Evolutionary conservation across 1,284 basidiomycete species (phyloP).

Genomic region (Malassezia japonica): DNA sequence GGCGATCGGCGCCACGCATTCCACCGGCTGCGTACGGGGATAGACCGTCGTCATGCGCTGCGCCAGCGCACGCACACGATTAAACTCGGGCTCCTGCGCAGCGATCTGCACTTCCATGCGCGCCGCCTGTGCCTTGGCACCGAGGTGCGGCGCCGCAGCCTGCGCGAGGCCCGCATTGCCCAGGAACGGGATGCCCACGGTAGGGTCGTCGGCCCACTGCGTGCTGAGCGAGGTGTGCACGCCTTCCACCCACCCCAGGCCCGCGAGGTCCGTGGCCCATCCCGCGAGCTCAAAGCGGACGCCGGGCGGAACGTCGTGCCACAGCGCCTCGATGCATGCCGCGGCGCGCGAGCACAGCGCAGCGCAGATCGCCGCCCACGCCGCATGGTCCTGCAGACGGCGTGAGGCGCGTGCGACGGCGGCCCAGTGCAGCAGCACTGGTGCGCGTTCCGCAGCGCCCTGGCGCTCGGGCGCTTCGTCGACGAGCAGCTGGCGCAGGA

Average conservation of each 20-base stretch:
- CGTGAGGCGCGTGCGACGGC: slow-evolving; percentile 33
- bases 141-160: background rate
- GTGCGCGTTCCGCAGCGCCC: slow-evolving; percentile 22
- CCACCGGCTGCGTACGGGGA: background rate
- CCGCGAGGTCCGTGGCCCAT: slow-evolving; percentile 34
- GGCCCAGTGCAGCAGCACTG: slow-evolving; percentile 43
- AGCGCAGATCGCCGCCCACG: slow-evolving; percentile 38
- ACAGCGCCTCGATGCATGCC: slow-evolving; percentile 33
- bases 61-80: slow-evolving; percentile 10
- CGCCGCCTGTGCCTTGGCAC: background rate
- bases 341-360: slow-evolving; percentile 44
- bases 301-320: slow-evolving; percentile 35
- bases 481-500: slow-evolving; percentile 33
- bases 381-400: slow-evolving; percentile 28
- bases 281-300: slow-evolving; percentile 29
- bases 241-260: slow-evolving; percentile 39
- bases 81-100: slow-evolving; percentile 13
- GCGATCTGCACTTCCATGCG: background rate
- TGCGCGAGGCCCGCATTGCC: slow-evolving; percentile 22
- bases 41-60: slow-evolving; percentile 3
- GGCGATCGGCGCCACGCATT: background rate
- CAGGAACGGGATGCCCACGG: slow-evolving; percentile 27
- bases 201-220: slow-evolving; percentile 17
- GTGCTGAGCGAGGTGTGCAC: slow-evolving; percentile 17
- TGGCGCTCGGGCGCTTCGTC: slow-evolving; percentile 17